Conservation (phyloP, 352 stramenopile species). For the Phytophthora capsici region DNA sequence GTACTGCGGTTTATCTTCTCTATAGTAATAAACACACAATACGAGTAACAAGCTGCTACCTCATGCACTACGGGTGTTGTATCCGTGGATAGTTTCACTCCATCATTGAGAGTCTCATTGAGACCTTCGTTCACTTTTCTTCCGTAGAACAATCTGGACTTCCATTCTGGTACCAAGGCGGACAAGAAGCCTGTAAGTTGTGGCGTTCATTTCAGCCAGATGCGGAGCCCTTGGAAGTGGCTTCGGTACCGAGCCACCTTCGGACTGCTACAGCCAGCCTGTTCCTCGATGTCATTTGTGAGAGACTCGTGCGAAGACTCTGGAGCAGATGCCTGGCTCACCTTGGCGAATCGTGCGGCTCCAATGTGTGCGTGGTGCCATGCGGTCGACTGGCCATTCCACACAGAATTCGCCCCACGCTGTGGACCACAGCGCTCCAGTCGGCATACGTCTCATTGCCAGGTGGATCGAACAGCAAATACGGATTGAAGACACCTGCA, state of each 20-base stretch:
- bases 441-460: constrained; percentile 2
- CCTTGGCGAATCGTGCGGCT: neutral
- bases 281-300: constrained; percentile 18
- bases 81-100: no score
- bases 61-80: no score
- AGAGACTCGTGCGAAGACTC: constrained; percentile 9
- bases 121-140: neutral
- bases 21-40: neutral
- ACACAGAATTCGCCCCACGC: constrained; percentile 11
- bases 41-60: neutral
- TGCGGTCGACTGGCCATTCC: constrained; percentile 4
- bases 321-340: constrained; percentile 16
- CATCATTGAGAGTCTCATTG: neutral
- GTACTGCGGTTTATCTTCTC: neutral
- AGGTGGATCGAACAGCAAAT: constrained; percentile 16
- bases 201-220: neutral
- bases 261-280: constrained; percentile 6
- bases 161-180: constrained; percentile 4
- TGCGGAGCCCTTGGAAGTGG: neutral
- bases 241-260: neutral
- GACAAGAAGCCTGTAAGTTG: constrained; percentile 6
- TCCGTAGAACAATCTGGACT: constrained; percentile 1
- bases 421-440: neutral
- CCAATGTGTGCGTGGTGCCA: constrained; percentile 1
- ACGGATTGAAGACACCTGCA: constrained; percentile 6